Percentiles rank a stretch among this genome's conserved stretches.
phyloP scores from a whole-genome alignment of 495 filamentous ascomycete species.

The Aspergillus conjunctus region DNA sequence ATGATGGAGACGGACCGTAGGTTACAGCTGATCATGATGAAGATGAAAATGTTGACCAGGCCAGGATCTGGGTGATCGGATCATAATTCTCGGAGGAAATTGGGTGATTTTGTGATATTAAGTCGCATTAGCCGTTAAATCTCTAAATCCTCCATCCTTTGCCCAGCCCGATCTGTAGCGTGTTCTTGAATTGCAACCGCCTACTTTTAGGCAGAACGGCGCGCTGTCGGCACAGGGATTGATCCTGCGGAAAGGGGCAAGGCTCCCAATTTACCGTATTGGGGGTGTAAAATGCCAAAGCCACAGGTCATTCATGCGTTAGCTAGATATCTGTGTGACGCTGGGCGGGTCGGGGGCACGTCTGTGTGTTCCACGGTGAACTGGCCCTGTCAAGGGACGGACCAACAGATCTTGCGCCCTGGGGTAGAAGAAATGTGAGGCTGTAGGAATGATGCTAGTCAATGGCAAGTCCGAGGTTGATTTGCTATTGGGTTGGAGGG shows the following conservation, averaged over 20 bases:
- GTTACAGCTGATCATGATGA: conserved; percentile 39
- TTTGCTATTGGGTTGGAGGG: conserved; percentile 13
- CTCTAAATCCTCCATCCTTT: too few relatives aligned
- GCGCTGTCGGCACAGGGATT: too few relatives aligned
- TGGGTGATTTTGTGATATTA: not conserved
- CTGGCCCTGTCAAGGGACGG: conserved; percentile 16
- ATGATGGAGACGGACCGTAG: conserved; percentile 43
- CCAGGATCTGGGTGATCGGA: not conserved
- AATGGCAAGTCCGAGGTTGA: conserved; percentile 12
- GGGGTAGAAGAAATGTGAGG: conserved; percentile 24
- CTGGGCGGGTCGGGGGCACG: conserved; percentile 13
- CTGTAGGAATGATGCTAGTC: conserved; percentile 14
- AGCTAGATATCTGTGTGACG: conserved; percentile 20
- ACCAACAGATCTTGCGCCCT: conserved; percentile 13
- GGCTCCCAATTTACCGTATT: not conserved
- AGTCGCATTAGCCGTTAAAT: not conserved
- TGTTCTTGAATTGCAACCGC: too few relatives aligned
- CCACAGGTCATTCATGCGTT: conserved; percentile 13
- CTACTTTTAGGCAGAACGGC: too few relatives aligned
- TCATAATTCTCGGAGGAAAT: not conserved
- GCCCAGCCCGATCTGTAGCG: too few relatives aligned
- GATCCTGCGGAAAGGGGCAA: not conserved
- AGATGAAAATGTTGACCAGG: conserved; percentile 30
- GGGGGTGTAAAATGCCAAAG: conserved; percentile 7
- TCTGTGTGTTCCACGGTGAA: conserved; percentile 24